Conservation (phyloP, 495 filamentous ascomycete species). For the Trichodelitschia bisporula region DNA sequence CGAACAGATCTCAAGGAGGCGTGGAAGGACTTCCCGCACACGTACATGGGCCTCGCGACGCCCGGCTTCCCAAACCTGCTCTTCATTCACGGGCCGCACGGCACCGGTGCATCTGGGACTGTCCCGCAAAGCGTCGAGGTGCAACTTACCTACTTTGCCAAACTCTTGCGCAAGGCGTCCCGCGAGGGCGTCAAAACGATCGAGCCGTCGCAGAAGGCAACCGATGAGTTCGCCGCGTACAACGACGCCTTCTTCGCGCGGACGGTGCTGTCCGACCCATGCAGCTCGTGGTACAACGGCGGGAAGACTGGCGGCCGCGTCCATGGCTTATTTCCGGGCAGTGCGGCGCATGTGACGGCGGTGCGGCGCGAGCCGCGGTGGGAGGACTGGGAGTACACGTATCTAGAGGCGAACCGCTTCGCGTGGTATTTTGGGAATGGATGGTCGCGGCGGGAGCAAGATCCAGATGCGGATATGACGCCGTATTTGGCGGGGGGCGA, state of each 20-base stretch:
- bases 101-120: conserved; percentile 20
- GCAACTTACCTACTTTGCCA: conserved; percentile 32
- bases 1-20: conserved; percentile 8
- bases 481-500: conserved; percentile 22
- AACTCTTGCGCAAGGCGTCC: conserved; percentile 35
- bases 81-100: conserved; percentile 18
- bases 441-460: conserved; percentile 21
- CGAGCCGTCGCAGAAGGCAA: conserved; percentile 23
- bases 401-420: conserved; percentile 27
- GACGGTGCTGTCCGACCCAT: conserved; percentile 36
- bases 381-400: conserved; percentile 50
- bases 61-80: conserved; percentile 13
- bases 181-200: conserved; percentile 39
- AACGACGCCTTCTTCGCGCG: conserved; percentile 34
- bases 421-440: conserved; percentile 33
- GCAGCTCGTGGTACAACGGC: conserved; percentile 47
- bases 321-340: conserved; percentile 42
- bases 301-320: conserved; percentile 30
- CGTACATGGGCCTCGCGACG: conserved; percentile 11
- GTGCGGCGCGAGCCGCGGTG: conserved; percentile 35
- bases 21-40: conserved; percentile 8
- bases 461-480: conserved; percentile 20
- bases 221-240: conserved; percentile 38
- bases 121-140: conserved; percentile 29
- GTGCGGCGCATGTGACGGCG: conserved; percentile 29